Conservation (phyloP, 2,329 filamentous ascomycete genomes). For the Colletotrichum sp. region DNA sequence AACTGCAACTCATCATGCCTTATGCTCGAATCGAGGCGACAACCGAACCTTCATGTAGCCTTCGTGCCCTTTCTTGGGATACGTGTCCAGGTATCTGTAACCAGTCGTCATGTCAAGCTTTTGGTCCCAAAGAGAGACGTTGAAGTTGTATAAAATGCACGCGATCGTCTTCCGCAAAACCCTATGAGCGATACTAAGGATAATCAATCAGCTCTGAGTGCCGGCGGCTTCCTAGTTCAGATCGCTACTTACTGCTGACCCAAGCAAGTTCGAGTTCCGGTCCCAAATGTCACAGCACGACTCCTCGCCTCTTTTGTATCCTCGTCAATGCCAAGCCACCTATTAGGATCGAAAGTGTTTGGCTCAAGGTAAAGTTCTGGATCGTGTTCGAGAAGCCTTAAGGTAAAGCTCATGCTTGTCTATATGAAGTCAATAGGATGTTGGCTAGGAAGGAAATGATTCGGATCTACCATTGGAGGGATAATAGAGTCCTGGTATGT, state of each 20-base stretch:
- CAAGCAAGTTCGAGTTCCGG: slow-evolving; percentile 22
- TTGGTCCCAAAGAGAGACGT: slow-evolving; percentile 15
- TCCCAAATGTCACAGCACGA: slow-evolving; percentile 15
- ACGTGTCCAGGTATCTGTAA: slow-evolving; percentile 14
- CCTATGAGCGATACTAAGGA: slow-evolving; percentile 11
- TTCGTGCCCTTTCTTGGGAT: slow-evolving; percentile 15
- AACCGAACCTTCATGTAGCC: slow-evolving; percentile 14
- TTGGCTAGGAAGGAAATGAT: too few relatives aligned
- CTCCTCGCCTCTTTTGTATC: neutral
- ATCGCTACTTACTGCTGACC: slow-evolving; percentile 17
- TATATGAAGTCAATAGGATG: neutral
- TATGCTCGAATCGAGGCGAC: neutral
- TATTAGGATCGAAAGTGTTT: slow-evolving; percentile 14
- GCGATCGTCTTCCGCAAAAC: slow-evolving; percentile 23
- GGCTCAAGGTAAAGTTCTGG: slow-evolving; percentile 10
- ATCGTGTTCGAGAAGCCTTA: slow-evolving; percentile 18
- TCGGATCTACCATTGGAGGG: slow-evolving; percentile 1
- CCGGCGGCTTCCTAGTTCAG: rapidly evolving
- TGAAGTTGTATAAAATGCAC: slow-evolving; percentile 18
- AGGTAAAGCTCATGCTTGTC: slow-evolving; percentile 22
- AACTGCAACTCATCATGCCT: neutral
- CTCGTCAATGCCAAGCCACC: slow-evolving; percentile 14
- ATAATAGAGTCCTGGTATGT: neutral
- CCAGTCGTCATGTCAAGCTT: neutral
- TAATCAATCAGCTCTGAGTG: neutral